phyloP scores from a whole-genome alignment of 2,329 filamentous ascomycete species.

The Didymella sp. region DNA sequence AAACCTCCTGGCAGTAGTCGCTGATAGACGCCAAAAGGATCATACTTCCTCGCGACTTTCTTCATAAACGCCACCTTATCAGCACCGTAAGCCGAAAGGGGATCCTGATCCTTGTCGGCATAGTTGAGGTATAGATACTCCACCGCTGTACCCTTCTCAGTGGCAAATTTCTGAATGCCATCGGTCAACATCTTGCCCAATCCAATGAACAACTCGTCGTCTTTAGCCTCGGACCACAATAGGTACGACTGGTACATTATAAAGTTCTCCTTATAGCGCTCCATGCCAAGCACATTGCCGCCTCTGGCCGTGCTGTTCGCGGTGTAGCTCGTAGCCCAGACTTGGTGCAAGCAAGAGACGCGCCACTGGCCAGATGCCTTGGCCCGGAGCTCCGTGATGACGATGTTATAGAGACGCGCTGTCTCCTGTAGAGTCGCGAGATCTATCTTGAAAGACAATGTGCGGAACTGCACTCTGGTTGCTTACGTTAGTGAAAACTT shows the following conservation, averaged over 20 bases:
- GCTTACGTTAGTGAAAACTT: neutral
- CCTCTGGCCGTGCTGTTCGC: conserved; percentile 37
- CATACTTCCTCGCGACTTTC: conserved; percentile 37
- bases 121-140: conserved; percentile 40
- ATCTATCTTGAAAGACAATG: conserved; percentile 35
- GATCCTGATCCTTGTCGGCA: conserved; percentile 23
- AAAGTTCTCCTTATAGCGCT: conserved; percentile 17
- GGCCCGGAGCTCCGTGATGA: conserved; percentile 30
- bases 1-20: conserved; percentile 42
- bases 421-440: conserved; percentile 25
- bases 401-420: conserved; percentile 38
- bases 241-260: conserved; percentile 27
- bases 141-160: neutral
- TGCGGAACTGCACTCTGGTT: conserved; percentile 24
- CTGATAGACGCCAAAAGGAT: conserved; percentile 44
- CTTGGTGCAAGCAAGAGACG: conserved; percentile 21
- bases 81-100: conserved; percentile 14
- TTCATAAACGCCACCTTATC: conserved; percentile 10
- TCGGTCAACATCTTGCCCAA: conserved; percentile 17
- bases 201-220: conserved; percentile 17
- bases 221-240: conserved; percentile 21
- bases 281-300: conserved; percentile 51
- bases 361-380: conserved; percentile 34
- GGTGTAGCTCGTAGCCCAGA: conserved; percentile 19
- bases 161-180: conserved; percentile 13